A percentile compares a stretch with the other conserved stretches of the same genome.
Evolutionary conservation across 768 basidiomycete genomes (phyloP).

Genomic region (Lentinula edodes): DNA sequence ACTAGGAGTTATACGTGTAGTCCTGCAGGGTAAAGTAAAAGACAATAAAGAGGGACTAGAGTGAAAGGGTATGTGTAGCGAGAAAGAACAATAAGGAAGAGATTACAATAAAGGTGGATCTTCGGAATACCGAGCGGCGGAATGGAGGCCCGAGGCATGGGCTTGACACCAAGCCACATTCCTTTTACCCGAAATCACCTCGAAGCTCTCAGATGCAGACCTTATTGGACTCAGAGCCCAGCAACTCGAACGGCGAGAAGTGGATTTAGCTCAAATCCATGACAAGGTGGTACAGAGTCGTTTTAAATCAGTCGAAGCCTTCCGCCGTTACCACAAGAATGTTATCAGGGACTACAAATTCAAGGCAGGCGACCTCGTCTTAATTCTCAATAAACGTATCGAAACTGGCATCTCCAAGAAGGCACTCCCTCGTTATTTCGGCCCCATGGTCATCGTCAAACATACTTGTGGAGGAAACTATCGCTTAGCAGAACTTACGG

Average conservation of each 20-base stretch:
- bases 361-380: slow-evolving; percentile 6
- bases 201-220: slow-evolving; percentile 3
- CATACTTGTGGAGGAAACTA: slow-evolving; percentile 2
- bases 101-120: too few species aligned
- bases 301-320: not conserved
- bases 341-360: not conserved
- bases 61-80: too few species aligned
- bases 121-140: too few species aligned
- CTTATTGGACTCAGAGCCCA: too few species aligned
- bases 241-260: too few species aligned
- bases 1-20: too few species aligned
- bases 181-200: slow-evolving; percentile 18
- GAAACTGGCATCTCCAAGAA: slow-evolving; percentile 14
- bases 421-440: slow-evolving; percentile 13
- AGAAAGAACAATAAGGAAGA: too few species aligned
- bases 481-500: not conserved
- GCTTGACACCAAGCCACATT: too few species aligned
- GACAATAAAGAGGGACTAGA: too few species aligned
- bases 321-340: not conserved
- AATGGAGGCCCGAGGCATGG: too few species aligned
- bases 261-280: not conserved
- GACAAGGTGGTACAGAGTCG: not conserved
- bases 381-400: slow-evolving; percentile 14
- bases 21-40: too few species aligned
- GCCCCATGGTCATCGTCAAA: slow-evolving; percentile 14